These are phyloP conservation scores for Pseudocohnilembus persalinus DNA, from an alignment of 169 alveolate genomes.

Conservation along the genomic window DNA sequence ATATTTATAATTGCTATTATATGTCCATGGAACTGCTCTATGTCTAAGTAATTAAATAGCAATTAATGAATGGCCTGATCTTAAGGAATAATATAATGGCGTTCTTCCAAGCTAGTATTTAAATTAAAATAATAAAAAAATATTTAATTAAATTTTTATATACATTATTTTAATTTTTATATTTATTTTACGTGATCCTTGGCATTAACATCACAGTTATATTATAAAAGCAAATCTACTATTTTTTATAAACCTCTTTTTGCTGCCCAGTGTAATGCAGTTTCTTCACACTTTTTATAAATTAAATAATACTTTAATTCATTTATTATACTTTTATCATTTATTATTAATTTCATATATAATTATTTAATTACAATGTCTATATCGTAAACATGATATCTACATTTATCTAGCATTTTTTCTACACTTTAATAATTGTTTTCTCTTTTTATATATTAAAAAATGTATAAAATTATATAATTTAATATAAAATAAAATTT, in stretches of 20 bases:
- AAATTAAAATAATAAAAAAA: too few relatives aligned
- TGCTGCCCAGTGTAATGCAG: constrained; percentile 65
- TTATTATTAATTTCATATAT: too few relatives aligned
- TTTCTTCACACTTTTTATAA: neutral
- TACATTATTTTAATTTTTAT: too few relatives aligned
- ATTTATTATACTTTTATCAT: too few relatives aligned
- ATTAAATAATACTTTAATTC: too few relatives aligned
- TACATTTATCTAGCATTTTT: constrained; percentile 32
- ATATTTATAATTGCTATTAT: too few relatives aligned
- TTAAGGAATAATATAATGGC: neutral
- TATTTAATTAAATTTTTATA: too few relatives aligned
- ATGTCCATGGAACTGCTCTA: neutral
- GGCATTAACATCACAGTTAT: constrained; percentile 46
- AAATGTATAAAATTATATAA: too few relatives aligned
- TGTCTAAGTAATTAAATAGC: neutral
- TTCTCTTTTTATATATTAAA: neutral
- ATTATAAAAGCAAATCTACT: constrained; percentile 36
- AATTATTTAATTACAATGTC: constrained; percentile 34
- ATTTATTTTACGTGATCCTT: constrained; percentile 33
- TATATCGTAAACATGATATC: constrained; percentile 24
- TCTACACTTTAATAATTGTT: constrained; percentile 4
- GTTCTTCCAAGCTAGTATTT: neutral
- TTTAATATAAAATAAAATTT: too few relatives aligned
- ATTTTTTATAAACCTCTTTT: constrained; percentile 41
- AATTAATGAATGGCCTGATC: neutral